phyloP scores from a whole-genome alignment of 169 alveolate genomes.

The Plasmodium cynomolgi region DNA sequence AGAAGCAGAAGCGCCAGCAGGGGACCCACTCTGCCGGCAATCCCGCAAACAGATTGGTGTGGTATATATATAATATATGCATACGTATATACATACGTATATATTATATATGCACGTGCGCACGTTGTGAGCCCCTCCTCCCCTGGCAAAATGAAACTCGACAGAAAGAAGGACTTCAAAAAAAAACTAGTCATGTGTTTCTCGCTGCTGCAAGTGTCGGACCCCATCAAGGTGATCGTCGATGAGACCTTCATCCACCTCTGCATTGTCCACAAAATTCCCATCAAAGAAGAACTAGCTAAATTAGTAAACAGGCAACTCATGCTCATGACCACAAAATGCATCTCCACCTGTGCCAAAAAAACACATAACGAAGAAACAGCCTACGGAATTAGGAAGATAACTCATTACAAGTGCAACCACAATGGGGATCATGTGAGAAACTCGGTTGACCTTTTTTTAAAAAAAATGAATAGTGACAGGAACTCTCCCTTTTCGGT shows the following conservation, averaged over 20 bases:
- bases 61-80: too few species aligned
- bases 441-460: background rate
- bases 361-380: constrained; percentile 36
- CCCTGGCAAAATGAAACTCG: constrained; percentile 28
- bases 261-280: constrained; percentile 52
- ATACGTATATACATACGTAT: background rate
- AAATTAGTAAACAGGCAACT: constrained; percentile 58
- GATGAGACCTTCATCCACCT: constrained; percentile 56
- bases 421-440: constrained; percentile 27
- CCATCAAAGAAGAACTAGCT: constrained; percentile 45
- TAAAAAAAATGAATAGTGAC: constrained; percentile 26
- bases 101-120: too few species aligned
- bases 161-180: constrained; percentile 71
- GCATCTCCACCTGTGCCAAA: constrained; percentile 28
- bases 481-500: constrained; percentile 1
- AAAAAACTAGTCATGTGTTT: constrained; percentile 14
- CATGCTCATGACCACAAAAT: constrained; percentile 55
- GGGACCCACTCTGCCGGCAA: background rate
- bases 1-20: too few species aligned
- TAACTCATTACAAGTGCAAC: constrained; percentile 61
- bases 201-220: constrained; percentile 50
- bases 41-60: background rate
- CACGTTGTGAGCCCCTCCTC: background rate
- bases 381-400: constrained; percentile 42
- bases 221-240: constrained; percentile 57